Conservation (phyloP, 768 basidiomycete genomes). For the Coprinopsis sp. region DNA sequence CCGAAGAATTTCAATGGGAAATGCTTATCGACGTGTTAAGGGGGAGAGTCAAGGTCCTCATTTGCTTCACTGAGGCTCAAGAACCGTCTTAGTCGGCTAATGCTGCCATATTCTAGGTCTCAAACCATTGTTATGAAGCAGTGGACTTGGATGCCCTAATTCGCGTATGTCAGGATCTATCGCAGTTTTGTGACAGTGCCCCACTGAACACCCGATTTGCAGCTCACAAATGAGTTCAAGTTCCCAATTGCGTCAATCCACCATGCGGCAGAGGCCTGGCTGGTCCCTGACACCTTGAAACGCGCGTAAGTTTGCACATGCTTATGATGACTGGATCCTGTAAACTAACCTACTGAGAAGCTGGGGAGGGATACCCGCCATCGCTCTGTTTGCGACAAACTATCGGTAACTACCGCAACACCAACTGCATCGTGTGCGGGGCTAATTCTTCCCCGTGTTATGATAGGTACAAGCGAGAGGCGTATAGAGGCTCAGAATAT, state of each 20-base stretch:
- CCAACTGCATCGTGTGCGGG: too few species aligned
- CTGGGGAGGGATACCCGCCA: slow-evolving; percentile 57
- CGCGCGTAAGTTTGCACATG: slow-evolving; percentile 43
- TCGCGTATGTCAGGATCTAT: slow-evolving; percentile 42
- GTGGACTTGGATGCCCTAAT: slow-evolving; percentile 69
- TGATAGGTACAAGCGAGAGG: slow-evolving; percentile 44
- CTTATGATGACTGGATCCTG: slow-evolving; percentile 4
- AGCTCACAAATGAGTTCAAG: slow-evolving; percentile 89
- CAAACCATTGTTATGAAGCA: slow-evolving; percentile 67
- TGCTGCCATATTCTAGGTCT: slow-evolving; percentile 45
- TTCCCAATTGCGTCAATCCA: slow-evolving; percentile 81
- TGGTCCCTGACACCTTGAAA: slow-evolving; percentile 82
- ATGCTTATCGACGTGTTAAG: slow-evolving; percentile 78
- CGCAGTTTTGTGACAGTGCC: background rate
- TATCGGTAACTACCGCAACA: slow-evolving; percentile 52
- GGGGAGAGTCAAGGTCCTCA: slow-evolving; percentile 73
- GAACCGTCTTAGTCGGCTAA: background rate
- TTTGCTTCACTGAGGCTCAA: background rate
- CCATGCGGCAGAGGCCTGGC: slow-evolving; percentile 85
- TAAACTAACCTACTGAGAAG: slow-evolving; percentile 21
- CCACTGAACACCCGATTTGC: too few species aligned
- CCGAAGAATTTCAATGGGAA: slow-evolving; percentile 71
- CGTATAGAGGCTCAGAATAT: slow-evolving; percentile 73
- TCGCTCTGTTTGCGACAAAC: slow-evolving; percentile 79
- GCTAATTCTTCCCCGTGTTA: too few species aligned